These are phyloP conservation scores for Nepenthes alata DNA, from an alignment of 179 eudicot species.

Conservation along the genomic window DNA sequence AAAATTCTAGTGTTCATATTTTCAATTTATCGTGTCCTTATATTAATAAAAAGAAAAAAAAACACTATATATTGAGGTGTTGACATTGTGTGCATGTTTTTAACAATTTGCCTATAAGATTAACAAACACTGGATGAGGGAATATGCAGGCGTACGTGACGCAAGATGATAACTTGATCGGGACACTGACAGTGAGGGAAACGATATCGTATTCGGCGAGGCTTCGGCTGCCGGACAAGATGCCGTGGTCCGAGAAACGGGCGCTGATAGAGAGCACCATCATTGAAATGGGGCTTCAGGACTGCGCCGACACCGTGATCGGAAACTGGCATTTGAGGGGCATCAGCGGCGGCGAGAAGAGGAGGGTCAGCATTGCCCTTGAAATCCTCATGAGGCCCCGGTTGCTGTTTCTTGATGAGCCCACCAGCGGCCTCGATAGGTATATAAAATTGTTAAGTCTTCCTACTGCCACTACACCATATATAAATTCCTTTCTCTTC, in stretches of 20 bases:
- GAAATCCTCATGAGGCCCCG: constrained; percentile 95
- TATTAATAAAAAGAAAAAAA: too few relatives aligned
- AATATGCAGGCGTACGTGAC: constrained; percentile 79
- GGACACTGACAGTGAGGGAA: constrained; percentile 88
- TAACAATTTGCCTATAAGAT: too few relatives aligned
- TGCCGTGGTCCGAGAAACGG: constrained; percentile 62
- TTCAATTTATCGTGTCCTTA: too few relatives aligned
- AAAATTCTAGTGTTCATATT: too few relatives aligned
- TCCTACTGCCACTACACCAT: too few relatives aligned
- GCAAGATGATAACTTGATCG: constrained; percentile 94
- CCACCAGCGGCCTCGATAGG: constrained; percentile 98
- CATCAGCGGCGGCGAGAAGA: constrained; percentile 87
- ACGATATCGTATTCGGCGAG: constrained; percentile 86
- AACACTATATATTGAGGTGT: background rate
- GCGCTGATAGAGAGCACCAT: constrained; percentile 87
- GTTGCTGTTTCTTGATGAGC: constrained; percentile 91
- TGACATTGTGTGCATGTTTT: background rate
- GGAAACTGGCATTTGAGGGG: constrained; percentile 99
- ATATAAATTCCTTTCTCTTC: too few relatives aligned
- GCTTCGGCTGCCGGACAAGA: constrained; percentile 68
- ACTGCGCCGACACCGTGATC: constrained; percentile 87
- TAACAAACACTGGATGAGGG: too few relatives aligned
- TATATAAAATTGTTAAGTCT: constrained; percentile 1
- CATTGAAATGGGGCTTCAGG: constrained; percentile 96
- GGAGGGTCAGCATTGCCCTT: constrained; percentile 85